These are phyloP conservation scores for Micromonas pusilla DNA, from an alignment of 139 green algal species.

Conservation along the genomic window DNA sequence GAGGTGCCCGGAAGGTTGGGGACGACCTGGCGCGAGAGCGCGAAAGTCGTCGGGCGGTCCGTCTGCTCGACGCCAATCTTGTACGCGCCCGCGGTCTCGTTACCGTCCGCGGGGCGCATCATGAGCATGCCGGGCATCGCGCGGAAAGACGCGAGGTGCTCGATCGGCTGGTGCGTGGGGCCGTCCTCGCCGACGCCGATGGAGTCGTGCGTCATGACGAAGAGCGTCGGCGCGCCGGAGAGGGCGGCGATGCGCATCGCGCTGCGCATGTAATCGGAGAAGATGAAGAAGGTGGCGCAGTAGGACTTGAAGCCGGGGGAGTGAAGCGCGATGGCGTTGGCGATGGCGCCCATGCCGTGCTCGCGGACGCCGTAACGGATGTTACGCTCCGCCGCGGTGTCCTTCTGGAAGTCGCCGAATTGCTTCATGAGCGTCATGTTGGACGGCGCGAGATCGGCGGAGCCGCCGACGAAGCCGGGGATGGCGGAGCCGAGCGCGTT, in stretches of 20 bases:
- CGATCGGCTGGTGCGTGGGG: slow-evolving; percentile 96
- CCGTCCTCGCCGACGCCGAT: slow-evolving; percentile 99
- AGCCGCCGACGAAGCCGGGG: slow-evolving; percentile 89
- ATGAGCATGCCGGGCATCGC: slow-evolving; percentile 98
- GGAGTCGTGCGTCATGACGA: slow-evolving; percentile 99
- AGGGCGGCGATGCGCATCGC: slow-evolving; percentile 93
- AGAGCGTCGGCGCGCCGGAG: slow-evolving; percentile 78
- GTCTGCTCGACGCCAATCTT: slow-evolving; percentile 60
- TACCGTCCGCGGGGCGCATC: slow-evolving; percentile 86
- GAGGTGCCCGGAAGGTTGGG: slow-evolving; percentile 77
- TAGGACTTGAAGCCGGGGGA: slow-evolving; percentile 86
- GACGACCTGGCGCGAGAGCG: slow-evolving; percentile 93
- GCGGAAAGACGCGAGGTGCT: slow-evolving; percentile 96
- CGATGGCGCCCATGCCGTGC: slow-evolving; percentile 97
- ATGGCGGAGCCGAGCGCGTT: slow-evolving; percentile 85
- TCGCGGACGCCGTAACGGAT: slow-evolving; percentile 95
- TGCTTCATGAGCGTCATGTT: slow-evolving; percentile 99
- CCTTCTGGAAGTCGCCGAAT: slow-evolving; percentile 97
- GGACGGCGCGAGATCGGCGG: slow-evolving; percentile 92
- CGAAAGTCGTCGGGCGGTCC: slow-evolving; percentile 77
- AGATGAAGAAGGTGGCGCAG: slow-evolving; percentile 99
- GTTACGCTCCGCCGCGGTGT: slow-evolving; percentile 85
- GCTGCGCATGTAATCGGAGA: slow-evolving; percentile 98
- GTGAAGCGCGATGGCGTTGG: slow-evolving; percentile 91
- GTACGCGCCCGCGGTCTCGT: slow-evolving; percentile 92